Evolutionary conservation across 257 asterid genomes (phyloP), one percentile per base, ranked within the genome.

Genomic region (Parsonsia alboflavescens): DNA sequence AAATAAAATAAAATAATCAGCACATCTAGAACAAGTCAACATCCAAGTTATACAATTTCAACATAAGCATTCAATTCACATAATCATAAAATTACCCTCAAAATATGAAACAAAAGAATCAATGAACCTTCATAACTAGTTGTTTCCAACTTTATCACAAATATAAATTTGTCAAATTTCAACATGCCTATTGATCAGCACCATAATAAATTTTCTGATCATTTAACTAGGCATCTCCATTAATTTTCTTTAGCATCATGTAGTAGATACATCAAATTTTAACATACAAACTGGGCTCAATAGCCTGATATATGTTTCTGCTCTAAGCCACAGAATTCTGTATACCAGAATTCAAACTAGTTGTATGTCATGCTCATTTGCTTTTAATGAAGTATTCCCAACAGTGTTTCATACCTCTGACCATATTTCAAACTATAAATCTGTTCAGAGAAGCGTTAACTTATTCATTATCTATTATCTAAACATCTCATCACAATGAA

Each of bases 21-120:
- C n/a, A 36, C 52, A 36, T 61, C 58, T 67, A 62, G 11, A 49
- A 45, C 65, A 77, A 30, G 68, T 63, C 72, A 69, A 75, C 26
- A 10, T 39, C 45, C 22, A 42, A 5, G 30, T 49, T 26, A 33
- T 36, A 16, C 10, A 61, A 33, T 21, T 19, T 46, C 28, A 28
- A 68, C n/a, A 5, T 45, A 11, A 5, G 22, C 57, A 45, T 44
- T 30, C 7, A 33, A 13, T 46, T 49, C 21, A 44, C 30, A 68
- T 24, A 68, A 45, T 68, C 26, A 70, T 26, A 24, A 49, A 19
- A 49, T 4, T 6, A 10, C 36, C 49, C 19, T 13, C 24, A 59
- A 54, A 15, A 70, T 26, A 64, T 30, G 48, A 11, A 58, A 58
- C 12, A 33, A 36, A 7, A 17, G 46, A 59, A 26, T 7, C 49